Conservation (phyloP, 495 filamentous ascomycete genomes). For the Filosporella fistucella region DNA sequence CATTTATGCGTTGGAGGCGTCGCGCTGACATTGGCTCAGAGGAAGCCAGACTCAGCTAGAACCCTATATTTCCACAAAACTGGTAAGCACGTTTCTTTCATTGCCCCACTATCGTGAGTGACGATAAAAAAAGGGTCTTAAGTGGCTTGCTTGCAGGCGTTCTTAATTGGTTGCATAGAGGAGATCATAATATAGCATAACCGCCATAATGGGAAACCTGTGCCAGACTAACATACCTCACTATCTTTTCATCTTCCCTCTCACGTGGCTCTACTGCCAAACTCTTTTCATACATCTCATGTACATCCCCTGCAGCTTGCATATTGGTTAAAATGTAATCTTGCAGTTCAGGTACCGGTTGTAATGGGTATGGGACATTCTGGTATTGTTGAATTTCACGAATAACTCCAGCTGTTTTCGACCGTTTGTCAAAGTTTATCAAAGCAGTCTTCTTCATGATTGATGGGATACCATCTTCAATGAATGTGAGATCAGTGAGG, state of each 20-base stretch:
- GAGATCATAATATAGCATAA: conserved; percentile 9
- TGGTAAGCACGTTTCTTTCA: conserved; percentile 27
- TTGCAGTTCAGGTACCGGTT: conserved; percentile 86
- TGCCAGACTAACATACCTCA: conserved; percentile 43
- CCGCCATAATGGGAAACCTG: conserved; percentile 11
- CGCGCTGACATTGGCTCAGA: no score
- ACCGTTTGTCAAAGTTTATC: conserved; percentile 97
- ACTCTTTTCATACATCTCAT: conserved; percentile 98
- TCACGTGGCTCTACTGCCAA: conserved; percentile 90
- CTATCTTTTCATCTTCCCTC: conserved; percentile 83
- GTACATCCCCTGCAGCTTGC: conserved; percentile 88
- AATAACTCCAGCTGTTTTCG: conserved; percentile 96
- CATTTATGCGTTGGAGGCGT: no score
- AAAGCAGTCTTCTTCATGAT: conserved; percentile 90
- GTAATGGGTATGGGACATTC: conserved; percentile 87
- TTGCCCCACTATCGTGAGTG: neutral
- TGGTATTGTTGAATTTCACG: conserved; percentile 98
- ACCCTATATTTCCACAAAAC: conserved; percentile 23
- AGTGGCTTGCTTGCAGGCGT: conserved; percentile 13
- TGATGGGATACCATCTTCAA: conserved; percentile 95
- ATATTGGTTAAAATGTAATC: conserved; percentile 97
- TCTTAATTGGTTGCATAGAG: no score
- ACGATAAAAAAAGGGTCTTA: neutral
- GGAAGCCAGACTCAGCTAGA: conserved; percentile 30
- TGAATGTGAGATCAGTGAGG: conserved; percentile 96